These are phyloP conservation scores for Penicillium sp. DNA, from an alignment of 2,329 filamentous ascomycete species.

Conservation along the genomic window DNA sequence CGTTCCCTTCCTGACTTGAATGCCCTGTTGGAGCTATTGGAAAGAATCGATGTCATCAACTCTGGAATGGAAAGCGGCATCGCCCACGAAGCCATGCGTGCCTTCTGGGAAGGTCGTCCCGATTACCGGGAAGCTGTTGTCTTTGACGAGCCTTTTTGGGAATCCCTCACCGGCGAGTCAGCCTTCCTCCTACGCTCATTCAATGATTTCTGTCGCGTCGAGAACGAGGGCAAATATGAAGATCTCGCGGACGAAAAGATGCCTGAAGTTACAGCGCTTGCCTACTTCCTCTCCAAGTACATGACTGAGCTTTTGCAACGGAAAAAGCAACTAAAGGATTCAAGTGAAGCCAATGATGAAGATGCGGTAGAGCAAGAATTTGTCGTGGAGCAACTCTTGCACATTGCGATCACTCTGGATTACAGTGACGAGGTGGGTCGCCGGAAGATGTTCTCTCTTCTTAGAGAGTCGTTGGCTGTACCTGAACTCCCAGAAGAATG, in stretches of 20 bases:
- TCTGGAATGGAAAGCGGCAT: conserved; percentile 87
- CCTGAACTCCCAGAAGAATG: conserved; percentile 88
- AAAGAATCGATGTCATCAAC: conserved; percentile 90
- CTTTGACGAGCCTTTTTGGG: conserved; percentile 49
- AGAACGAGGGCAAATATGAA: conserved; percentile 71
- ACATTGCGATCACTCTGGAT: conserved; percentile 87
- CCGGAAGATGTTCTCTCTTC: conserved; percentile 89
- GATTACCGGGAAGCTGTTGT: conserved; percentile 48
- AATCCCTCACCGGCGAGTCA: conserved; percentile 66
- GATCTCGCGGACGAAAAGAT: conserved; percentile 85
- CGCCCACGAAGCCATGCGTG: conserved; percentile 87
- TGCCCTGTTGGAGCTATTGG: conserved; percentile 84
- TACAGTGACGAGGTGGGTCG: conserved; percentile 97
- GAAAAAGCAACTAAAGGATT: conserved; percentile 37
- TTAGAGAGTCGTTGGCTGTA: conserved; percentile 80
- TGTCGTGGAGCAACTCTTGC: conserved; percentile 88
- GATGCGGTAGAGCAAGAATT: conserved; percentile 90
- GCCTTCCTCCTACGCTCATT: conserved; percentile 89
- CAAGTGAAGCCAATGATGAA: conserved; percentile 69
- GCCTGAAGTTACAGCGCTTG: conserved; percentile 88
- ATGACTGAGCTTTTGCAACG: conserved; percentile 53
- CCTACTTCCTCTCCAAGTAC: conserved; percentile 81
- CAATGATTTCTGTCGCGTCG: conserved; percentile 83
- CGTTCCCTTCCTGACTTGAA: conserved; percentile 68
- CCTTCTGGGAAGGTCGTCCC: conserved; percentile 91